These are phyloP conservation scores for Hypoxylon fuscum DNA, from an alignment of 495 filamentous ascomycete genomes.

Conservation along the genomic window DNA sequence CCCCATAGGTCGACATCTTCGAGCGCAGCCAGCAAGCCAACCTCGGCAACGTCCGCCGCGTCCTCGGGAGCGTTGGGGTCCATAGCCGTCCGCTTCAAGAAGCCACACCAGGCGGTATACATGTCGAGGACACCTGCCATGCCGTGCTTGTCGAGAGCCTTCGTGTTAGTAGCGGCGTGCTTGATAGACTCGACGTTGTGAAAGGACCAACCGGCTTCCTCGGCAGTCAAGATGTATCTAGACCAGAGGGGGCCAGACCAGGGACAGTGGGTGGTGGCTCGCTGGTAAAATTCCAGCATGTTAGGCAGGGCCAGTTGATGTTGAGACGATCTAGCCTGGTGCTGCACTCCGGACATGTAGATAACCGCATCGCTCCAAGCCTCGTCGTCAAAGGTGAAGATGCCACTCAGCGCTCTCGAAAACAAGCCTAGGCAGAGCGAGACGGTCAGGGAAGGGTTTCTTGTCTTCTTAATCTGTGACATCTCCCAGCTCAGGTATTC, in stretches of 20 bases:
- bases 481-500: constrained; percentile 90
- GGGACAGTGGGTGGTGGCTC: constrained; percentile 86
- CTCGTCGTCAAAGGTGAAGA: constrained; percentile 72
- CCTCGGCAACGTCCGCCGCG: constrained; percentile 88
- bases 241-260: constrained; percentile 94
- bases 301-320: constrained; percentile 50
- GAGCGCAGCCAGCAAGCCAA: constrained; percentile 83
- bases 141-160: constrained; percentile 73
- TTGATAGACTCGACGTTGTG: constrained; percentile 88
- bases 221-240: constrained; percentile 82
- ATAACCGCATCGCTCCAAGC: constrained; percentile 86
- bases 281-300: constrained; percentile 62
- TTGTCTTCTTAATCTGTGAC: constrained; percentile 62
- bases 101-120: constrained; percentile 92
- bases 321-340: constrained; percentile 42
- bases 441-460: constrained; percentile 55
- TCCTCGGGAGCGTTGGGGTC: constrained; percentile 80
- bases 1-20: constrained; percentile 84
- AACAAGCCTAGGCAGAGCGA: constrained; percentile 77
- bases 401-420: constrained; percentile 73
- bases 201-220: constrained; percentile 76
- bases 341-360: constrained; percentile 63
- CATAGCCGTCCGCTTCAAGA: constrained; percentile 83
- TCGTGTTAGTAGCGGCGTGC: constrained; percentile 85
- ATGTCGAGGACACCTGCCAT: constrained; percentile 89